These are phyloP conservation scores for Penicillium digitatum DNA, from an alignment of 2,329 filamentous ascomycete species.

Conservation along the genomic window DNA sequence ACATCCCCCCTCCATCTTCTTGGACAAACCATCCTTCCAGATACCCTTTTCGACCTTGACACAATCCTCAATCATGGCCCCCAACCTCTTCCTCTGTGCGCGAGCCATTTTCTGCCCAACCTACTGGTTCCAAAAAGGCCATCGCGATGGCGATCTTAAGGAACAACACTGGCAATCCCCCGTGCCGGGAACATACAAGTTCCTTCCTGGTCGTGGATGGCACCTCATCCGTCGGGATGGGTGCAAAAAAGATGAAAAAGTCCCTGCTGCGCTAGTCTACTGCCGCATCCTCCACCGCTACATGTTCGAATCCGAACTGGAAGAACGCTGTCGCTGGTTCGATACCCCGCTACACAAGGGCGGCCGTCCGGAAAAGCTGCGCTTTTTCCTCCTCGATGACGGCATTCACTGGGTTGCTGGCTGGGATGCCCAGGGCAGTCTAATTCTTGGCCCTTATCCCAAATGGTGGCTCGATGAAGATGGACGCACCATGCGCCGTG, in stretches of 20 bases:
- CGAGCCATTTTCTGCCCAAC: conserved; percentile 47
- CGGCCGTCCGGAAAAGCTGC: conserved; percentile 37
- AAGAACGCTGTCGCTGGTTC: conserved; percentile 45
- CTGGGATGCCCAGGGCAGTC: conserved; percentile 49
- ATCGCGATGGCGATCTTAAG: conserved; percentile 38
- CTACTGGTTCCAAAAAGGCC: conserved; percentile 48
- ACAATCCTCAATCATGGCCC: conserved; percentile 41
- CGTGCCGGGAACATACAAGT: conserved; percentile 49
- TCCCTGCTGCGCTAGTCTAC: conserved; percentile 42
- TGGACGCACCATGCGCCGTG: conserved; percentile 35
- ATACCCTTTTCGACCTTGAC: conserved; percentile 3
- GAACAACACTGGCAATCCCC: conserved; percentile 50
- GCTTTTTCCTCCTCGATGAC: conserved; percentile 51
- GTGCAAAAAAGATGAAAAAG: conserved; percentile 32
- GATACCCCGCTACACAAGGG: conserved; percentile 38
- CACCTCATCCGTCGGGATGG: conserved; percentile 45
- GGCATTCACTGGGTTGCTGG: conserved; percentile 49
- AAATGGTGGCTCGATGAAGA: conserved; percentile 47
- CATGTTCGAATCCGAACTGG: conserved; percentile 48
- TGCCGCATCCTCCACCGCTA: conserved; percentile 49
- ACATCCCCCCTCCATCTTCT: background rate
- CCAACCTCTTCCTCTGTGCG: conserved; percentile 50
- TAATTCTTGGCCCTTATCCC: conserved; percentile 50
- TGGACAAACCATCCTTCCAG: background rate
- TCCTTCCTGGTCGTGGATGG: conserved; percentile 50